Base-by-base conservation (phyloP, 225 moss, liverwort and hornwort species). In the Physcomitrium patens region DNA sequence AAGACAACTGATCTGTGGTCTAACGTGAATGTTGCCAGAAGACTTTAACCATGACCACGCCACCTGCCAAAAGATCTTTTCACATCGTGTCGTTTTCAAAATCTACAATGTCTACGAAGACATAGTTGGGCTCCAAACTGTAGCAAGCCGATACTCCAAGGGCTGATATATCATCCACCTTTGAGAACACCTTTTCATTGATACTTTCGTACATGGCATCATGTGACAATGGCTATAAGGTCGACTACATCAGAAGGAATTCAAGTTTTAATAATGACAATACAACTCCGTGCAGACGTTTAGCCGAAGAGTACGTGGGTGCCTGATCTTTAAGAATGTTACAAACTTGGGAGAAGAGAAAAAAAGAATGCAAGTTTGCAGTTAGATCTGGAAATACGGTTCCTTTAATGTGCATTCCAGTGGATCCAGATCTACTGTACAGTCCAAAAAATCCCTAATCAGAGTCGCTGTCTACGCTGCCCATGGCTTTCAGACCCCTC, bases 401-500 rank as follows among this genome's bases (percentile, higher is more conserved):
- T 28, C 63, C 58, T 63, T 3, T 44, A 72, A 67, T 68, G 76
- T 43, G 79, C 46, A 76, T 57, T 20, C 66, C 71, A 67, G 72
- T 58, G 52, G 64, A 57, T 69, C 46, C 79, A 83, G 75, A 73
- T 69, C 70, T 77, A 60, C 70, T 61, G 60, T 65, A 31, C 51
- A 76, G 67, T 68, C 59, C 61, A 60, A 45, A 71, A 45, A 71
- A 71, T 74, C 47, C 47, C 74, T 90, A 96, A 13, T 93, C 91
- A 44, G 97, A 91, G 63, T 94, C 97, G 75, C 93, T 97, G 75
- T 94, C 97, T 57, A 87, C 92, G 82, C 89, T 94, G 52, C 91
- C 91, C 97, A 97, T 94, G 22, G 97, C 94, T 87, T 94, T 97
- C 93, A 97, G 82, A 70, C 97, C 97, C 84, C 97, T 87, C 73